Percentiles rank a stretch among this genome's conserved stretches.
Evolutionary conservation across 495 filamentous ascomycete genomes (phyloP).

Genomic region (Cryomyces antarcticus): DNA sequence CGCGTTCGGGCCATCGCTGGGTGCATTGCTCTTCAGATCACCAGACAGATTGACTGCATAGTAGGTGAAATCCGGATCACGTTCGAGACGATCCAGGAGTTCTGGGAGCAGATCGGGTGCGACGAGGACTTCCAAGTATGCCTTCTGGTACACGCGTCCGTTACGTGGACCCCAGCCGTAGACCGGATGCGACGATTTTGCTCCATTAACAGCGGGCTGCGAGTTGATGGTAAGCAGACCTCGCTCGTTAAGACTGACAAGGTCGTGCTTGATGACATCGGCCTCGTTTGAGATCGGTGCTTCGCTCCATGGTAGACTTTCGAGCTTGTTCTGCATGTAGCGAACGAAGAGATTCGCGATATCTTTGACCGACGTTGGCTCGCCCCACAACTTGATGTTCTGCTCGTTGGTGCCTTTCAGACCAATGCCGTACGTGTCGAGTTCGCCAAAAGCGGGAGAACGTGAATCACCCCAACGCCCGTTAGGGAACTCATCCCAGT

Average conservation of each 20-base stretch:
- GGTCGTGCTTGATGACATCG: conserved; percentile 47
- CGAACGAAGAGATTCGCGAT: conserved; percentile 63
- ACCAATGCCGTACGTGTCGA: conserved; percentile 89
- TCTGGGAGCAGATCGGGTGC: conserved; percentile 59
- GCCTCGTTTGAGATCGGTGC: conserved; percentile 66
- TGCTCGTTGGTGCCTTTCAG: conserved; percentile 93
- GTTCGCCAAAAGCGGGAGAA: conserved; percentile 89
- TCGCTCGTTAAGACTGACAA: conserved; percentile 63
- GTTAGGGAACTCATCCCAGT: conserved; percentile 99
- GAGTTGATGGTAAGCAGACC: conserved; percentile 95
- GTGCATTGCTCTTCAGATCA: conserved; percentile 65
- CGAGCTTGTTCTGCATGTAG: conserved; percentile 61
- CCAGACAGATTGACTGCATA: conserved; percentile 74
- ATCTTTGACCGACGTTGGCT: conserved; percentile 59
- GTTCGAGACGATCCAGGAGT: conserved; percentile 58
- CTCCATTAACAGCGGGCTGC: conserved; percentile 87
- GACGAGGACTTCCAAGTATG: conserved; percentile 82
- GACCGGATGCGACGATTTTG: conserved; percentile 64
- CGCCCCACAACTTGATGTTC: conserved; percentile 88
- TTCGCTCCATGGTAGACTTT: conserved; percentile 89
- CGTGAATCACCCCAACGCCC: conserved; percentile 96
- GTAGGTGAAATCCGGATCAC: conserved; percentile 68
- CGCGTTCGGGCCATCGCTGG: conserved; percentile 74
- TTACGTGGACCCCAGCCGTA: conserved; percentile 90
- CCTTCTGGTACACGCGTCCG: conserved; percentile 97